Evolutionary conservation across 75 land plant species (phyloP).

Genomic region (Picea sitchensis): DNA sequence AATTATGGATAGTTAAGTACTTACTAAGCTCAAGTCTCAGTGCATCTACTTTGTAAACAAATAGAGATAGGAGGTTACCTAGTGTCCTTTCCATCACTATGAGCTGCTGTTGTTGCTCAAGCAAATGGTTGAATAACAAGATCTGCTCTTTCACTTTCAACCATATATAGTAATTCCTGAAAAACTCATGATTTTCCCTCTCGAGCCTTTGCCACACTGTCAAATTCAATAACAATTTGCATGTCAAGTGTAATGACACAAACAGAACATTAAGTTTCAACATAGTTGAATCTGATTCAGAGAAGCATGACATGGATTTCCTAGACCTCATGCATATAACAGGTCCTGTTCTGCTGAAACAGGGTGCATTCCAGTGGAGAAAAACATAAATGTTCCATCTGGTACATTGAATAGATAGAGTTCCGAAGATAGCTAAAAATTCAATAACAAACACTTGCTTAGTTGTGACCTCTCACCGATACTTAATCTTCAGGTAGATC

Average conservation of each 20-base stretch:
- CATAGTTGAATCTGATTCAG: background rate
- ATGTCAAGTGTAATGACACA: background rate
- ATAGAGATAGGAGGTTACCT: background rate
- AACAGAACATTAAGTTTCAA: background rate
- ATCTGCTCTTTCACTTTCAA: constrained; percentile 45
- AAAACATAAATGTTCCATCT: background rate
- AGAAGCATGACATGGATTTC: background rate
- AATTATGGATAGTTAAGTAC: background rate
- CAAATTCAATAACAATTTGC: constrained; percentile 4
- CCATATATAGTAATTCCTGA: constrained; percentile 40
- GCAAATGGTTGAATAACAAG: constrained; percentile 36
- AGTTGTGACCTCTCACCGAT: background rate
- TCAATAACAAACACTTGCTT: background rate
- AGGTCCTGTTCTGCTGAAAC: background rate
- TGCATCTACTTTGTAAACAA: background rate
- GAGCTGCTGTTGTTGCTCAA: constrained; percentile 47
- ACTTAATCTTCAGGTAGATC: background rate
- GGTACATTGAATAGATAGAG: background rate
- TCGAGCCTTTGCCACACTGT: constrained; percentile 56
- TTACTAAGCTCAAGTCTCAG: background rate
- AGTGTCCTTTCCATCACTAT: constrained; percentile 12
- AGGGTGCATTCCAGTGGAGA: background rate
- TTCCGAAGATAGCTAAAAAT: background rate
- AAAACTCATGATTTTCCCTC: constrained; percentile 43
- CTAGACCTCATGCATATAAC: background rate